Base-by-base conservation (phyloP, 306 rosid species). In the Quercus rubra region DNA sequence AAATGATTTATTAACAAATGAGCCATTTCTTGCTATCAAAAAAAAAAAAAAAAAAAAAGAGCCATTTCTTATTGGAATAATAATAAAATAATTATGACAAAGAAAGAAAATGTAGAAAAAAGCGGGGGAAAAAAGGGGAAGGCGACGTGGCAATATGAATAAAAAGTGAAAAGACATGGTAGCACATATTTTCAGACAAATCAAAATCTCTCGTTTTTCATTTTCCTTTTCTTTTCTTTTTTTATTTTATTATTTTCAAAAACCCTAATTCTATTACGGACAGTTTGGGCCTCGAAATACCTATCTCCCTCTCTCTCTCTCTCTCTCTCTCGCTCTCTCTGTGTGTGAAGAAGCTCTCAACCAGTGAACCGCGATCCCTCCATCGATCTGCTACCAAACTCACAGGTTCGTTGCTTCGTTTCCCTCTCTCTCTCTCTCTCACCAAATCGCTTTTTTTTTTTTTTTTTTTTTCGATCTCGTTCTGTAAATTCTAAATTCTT, bases 211-310 rank as follows among this genome's bases (percentile, higher is more conserved):
- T 13, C 54, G 2, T 38, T 38, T 38, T 38, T 7, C 46, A 38
- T 49, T 49, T 10, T 49, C 14, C 15, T 1, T 3, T 49, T 49
- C 12, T 49, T 49, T 3, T 30, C 0, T 23, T 23, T 23, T 23
- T 1, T 10, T 2, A n/a, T 43, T 2, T 1, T 11, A 9, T 49
- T 10, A 49, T 49, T 49, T 89, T 90, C 15, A 49, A 85, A 89
- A 89, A 87, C 93, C 93, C 93, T 87, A 89, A 89, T 87, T 87
- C 86, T 67, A 72, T 71, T 86, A 13, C 54, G 71, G 85, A 81
- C 87, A 87, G 85, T 82, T 85, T 81, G 73, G 81, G 84, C 93
- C 91, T 87, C 80, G 88, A 63, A 86, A 85, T 81, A 75, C 88
- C 89, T 77, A 82, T 89, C 89, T 70, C 83, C 46, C 49, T 55